Evolutionary conservation across 768 basidiomycete species (phyloP), one percentile per base, ranked within the genome.

Genomic region (Tylopilus felleus): DNA sequence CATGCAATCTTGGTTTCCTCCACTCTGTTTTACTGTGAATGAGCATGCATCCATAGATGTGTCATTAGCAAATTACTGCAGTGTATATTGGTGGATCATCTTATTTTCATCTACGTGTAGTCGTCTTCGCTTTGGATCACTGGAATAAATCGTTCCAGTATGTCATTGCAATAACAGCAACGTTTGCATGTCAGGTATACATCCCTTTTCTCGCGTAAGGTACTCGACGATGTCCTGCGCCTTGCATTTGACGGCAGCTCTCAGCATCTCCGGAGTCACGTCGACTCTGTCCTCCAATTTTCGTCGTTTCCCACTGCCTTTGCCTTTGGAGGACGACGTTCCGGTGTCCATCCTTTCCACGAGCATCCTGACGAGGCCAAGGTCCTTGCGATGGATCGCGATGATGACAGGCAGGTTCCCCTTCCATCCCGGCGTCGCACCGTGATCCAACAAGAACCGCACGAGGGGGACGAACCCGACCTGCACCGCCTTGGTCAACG

Each of bases 401-500:
- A 92, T 79, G 46, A 77, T 73, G 17, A 97, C 75, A 0, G 93
- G 78, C n/a, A 93, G 72, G 21, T 74, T 78, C 13, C 78, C 68
- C 61, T 86, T 88, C 56, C 71, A 70, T 5, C 64, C 63, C 0
- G 94, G 93, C 12, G 85, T 86, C 0, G 91, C 93, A 4, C 84
- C 87, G 19, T 84, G 74, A 3, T 75, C 73, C 46, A 97, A 81
- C 16, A 98, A 77, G 60, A 90, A 85, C 22, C 69, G 73, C 1
- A 93, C 75, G 8, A 97, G 80, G 4, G 85, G 83, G 1, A 77
- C 51, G 57, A 86, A 85, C 21, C 74, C 74, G 0, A 80, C 83
- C 35, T 85, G 76, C 1, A 93, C 89, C 2, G 94, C 92, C 59
- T 81, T 84, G 16, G 83, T 84, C 38, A 97, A 81, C 0, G 88